phyloP scores from a whole-genome alignment of 768 basidiomycete species.

The Tylopilus plumbeoviolaceoides region DNA sequence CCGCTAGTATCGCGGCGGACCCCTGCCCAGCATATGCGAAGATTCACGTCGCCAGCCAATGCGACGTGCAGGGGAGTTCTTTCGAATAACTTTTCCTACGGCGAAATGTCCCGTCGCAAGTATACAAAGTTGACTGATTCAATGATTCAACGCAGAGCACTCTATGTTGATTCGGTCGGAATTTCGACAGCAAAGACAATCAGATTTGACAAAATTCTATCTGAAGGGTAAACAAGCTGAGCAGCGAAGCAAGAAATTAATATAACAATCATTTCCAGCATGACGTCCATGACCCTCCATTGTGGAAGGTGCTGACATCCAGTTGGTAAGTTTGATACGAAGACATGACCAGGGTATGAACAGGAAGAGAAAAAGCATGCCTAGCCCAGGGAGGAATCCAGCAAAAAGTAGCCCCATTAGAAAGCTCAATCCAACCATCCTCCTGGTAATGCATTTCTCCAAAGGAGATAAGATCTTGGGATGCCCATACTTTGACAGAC shows the following conservation, averaged over 20 bases:
- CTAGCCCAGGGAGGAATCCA: conserved; percentile 21
- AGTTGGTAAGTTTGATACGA: conserved; percentile 5
- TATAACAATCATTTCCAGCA: conserved; percentile 15
- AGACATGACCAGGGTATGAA: conserved; percentile 15
- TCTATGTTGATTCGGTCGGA: background rate
- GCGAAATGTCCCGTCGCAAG: background rate
- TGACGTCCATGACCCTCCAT: conserved; percentile 17
- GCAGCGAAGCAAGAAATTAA: background rate
- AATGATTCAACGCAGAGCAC: background rate
- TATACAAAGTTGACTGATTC: background rate
- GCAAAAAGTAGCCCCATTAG: conserved; percentile 5
- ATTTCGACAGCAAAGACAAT: too few species aligned
- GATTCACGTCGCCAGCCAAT: too few species aligned
- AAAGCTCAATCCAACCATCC: conserved; percentile 17
- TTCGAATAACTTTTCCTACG: too few species aligned
- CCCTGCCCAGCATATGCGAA: too few species aligned
- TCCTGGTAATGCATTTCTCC: conserved; percentile 7
- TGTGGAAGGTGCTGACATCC: conserved; percentile 5
- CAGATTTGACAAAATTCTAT: background rate
- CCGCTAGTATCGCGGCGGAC: background rate
- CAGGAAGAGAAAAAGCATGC: conserved; percentile 15
- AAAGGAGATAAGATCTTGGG: background rate
- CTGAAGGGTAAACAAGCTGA: background rate
- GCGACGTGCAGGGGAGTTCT: too few species aligned
- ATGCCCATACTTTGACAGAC: conserved; percentile 11